These are phyloP conservation scores for Rubus parviflorus DNA, from an alignment of 306 rosid genomes.

Conservation along the genomic window DNA sequence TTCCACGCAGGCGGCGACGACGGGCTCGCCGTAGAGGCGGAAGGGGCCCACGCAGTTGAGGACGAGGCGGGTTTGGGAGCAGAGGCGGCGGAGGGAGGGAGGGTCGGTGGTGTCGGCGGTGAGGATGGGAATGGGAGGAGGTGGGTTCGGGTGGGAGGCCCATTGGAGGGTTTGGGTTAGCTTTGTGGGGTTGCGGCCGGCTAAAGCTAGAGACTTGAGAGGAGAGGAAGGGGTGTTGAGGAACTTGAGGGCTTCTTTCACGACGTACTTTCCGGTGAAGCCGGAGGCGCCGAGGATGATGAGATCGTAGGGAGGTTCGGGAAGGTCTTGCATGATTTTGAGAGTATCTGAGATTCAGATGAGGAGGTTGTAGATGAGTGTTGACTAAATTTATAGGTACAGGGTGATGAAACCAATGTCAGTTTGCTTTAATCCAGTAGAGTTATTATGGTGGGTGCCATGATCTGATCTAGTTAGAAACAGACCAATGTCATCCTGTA, in stretches of 20 bases:
- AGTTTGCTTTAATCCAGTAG: neutral
- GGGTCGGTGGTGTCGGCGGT: conserved; percentile 62
- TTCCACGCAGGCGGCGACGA: conserved; percentile 68
- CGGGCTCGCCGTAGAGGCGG: conserved; percentile 77
- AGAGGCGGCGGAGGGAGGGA: conserved; percentile 57
- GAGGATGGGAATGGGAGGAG: conserved; percentile 57
- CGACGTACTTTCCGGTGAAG: conserved; percentile 83
- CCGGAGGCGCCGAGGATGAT: conserved; percentile 85
- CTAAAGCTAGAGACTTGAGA: conserved; percentile 67
- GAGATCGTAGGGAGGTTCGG: conserved; percentile 44
- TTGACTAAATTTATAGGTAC: neutral
- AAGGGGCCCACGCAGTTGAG: conserved; percentile 95
- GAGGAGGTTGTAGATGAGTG: neutral
- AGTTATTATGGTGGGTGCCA: too few species aligned
- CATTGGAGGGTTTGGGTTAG: conserved; percentile 60
- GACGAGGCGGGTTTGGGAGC: conserved; percentile 58
- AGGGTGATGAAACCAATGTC: neutral
- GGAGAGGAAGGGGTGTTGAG: conserved; percentile 51
- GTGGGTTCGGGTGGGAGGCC: conserved; percentile 59
- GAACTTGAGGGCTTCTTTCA: conserved; percentile 70
- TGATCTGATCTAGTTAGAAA: too few species aligned
- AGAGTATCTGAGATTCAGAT: neutral
- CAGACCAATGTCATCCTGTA: too few species aligned
- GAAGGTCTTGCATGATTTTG: conserved; percentile 27
- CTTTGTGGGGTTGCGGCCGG: conserved; percentile 64